Evolutionary conservation across 1,284 basidiomycete species (phyloP), one percentile per base, ranked within the genome.

Genomic region (Fistulina hepatica): DNA sequence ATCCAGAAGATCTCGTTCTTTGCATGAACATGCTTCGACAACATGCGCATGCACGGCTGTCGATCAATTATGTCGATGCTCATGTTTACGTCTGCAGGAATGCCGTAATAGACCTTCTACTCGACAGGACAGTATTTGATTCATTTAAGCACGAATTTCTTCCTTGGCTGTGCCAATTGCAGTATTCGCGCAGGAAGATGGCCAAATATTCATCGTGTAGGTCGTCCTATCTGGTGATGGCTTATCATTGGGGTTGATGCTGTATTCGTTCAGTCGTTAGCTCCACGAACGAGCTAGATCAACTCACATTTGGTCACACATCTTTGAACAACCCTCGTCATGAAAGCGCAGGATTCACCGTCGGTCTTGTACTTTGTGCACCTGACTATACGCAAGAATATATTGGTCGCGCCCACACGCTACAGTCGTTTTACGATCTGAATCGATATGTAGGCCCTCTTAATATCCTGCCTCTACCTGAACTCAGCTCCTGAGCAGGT

Each of bases 11-110:
- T 22, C 47, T 92, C 17, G 73, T 79, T 40, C 47, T 91, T 24
- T 70, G 77, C 36, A 85, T 84, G 74, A 69, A 71, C 28, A 58
- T 92, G 36, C 59, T 93, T 34, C 70, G 73, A 46, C 62, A 64
- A 42, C 84, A 83, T 55, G 85, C 90, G 9, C 72, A 74, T 11
- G 68, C 76, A 13, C 76, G 69, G 27, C 62, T 95, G 20, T 80
- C 85, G 1, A 74, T 76, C 3, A 68, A 62, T 21, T 70, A 86
- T 30, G 74, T 81, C 48, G 90, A 95, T 50, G 83, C 89, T 1
- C 91, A 95, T 55, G 81, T 94, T 32, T 95, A 94, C 53, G 76
- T 94, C 26, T 90, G 86, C 59, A 73, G 76, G 47, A 71, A 74
- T 42, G 68, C 75, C 9, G 65, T 93, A 3, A 62, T 93, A n/a